These are phyloP conservation scores for Pleurotus giganteus DNA, from an alignment of 768 basidiomycete species.

Conservation along the genomic window DNA sequence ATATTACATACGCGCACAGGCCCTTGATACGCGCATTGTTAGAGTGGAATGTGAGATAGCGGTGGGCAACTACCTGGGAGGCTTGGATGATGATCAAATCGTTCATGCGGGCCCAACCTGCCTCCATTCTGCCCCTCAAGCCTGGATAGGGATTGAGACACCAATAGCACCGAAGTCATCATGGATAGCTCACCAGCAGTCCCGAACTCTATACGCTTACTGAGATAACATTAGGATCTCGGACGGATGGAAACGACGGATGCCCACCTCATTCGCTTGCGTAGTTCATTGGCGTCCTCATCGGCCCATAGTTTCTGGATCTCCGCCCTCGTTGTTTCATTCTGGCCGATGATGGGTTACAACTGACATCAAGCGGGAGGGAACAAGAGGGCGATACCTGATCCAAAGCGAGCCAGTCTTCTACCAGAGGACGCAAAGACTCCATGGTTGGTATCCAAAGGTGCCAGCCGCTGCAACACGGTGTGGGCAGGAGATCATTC, in stretches of 20 bases:
- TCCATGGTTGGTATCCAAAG: slow-evolving; percentile 8
- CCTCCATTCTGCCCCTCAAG: slow-evolving; percentile 79
- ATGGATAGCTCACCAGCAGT: slow-evolving; percentile 62
- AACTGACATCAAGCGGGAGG: not conserved
- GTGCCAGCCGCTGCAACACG: no score
- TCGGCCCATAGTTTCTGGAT: slow-evolving; percentile 44
- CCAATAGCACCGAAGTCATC: not conserved
- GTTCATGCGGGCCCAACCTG: slow-evolving; percentile 91
- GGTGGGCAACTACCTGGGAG: slow-evolving; percentile 54
- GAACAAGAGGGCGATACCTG: slow-evolving; percentile 28
- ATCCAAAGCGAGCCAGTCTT: slow-evolving; percentile 50
- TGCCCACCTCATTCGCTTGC: slow-evolving; percentile 52
- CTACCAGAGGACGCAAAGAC: slow-evolving; percentile 40
- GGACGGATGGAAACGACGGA: not conserved
- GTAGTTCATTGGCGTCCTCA: slow-evolving; percentile 45
- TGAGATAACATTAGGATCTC: slow-evolving; percentile 22
- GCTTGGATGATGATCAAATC: slow-evolving; percentile 81
- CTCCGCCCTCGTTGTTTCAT: slow-evolving; percentile 46
- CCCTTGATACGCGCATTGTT: slow-evolving; percentile 45
- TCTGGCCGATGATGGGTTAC: slow-evolving; percentile 31
- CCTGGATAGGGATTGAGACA: slow-evolving; percentile 37
- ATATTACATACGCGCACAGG: slow-evolving; percentile 67
- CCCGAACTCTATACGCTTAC: slow-evolving; percentile 79
- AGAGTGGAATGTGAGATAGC: not conserved
- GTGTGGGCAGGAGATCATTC: no score